Evolutionary conservation across 495 filamentous ascomycete species (phyloP), one percentile per base, ranked within the genome.

Genomic region (Stereocaulon alpinum): DNA sequence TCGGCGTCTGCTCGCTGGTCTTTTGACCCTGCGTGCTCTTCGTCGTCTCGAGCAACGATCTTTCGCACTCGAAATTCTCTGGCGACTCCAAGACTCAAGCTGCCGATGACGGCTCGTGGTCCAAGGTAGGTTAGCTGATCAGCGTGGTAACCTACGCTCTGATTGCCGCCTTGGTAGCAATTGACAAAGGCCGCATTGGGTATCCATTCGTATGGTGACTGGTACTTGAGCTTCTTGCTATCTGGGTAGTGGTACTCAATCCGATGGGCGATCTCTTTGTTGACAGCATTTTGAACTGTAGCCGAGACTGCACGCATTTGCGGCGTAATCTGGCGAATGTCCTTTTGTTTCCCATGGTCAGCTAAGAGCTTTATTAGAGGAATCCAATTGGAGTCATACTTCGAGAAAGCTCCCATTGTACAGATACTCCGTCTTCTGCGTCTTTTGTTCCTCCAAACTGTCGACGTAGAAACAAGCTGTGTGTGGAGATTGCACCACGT

Each of bases 81-180:
- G 27, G 87, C 81, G 4, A 96, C 93, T 6, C 93, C 93, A 4
- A 98, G 76, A 60, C 88, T 94, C 2, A 98, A 70, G 44, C 88
- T 93, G 6, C 91, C 93, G 56, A 98, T 98, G 5, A 93, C 74
- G 17, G 93, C 79, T 52, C 84, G 81, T 1, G 93, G 93, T 0
- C 93, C 93, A 5, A 97, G 77, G 71, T 96, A 98, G 3, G 93
- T 97, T 11, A 95, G 73, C 60, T 96, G 88, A 64, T 98, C 93
- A 14, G 86, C 81, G 66, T 98, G 93, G 71, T 86, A 98, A 20
- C 93, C 92, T 17, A 60, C 91, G 53, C 76, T 86, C 73, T 98
- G 82, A 1, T 78, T 70, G 0, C 82, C 83, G 0, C 91, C 91
- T 61, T 83, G 73, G 67, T 98, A 98, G 72, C 88, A 92, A 67